These are phyloP conservation scores for Spencermartinsiella europaea DNA, from an alignment of 805 yeast species.

Conservation along the genomic window DNA sequence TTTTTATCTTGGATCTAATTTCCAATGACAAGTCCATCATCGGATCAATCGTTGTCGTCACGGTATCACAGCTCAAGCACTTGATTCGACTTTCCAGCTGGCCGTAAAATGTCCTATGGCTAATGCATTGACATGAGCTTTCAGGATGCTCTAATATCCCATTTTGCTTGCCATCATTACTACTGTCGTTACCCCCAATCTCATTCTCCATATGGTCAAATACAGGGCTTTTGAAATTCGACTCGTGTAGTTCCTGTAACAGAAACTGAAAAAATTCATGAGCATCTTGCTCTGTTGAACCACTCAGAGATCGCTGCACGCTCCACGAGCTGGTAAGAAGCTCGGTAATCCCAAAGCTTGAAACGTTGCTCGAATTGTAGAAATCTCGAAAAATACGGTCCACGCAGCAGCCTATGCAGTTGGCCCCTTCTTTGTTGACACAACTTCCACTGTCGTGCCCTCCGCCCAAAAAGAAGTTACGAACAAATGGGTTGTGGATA, in stretches of 20 bases:
- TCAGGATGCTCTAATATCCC: constrained; percentile 10
- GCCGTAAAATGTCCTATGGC: constrained; percentile 81
- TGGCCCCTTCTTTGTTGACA: constrained; percentile 17
- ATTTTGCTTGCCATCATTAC: neutral
- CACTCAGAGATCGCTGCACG: constrained; percentile 72
- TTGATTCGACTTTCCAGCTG: constrained; percentile 71
- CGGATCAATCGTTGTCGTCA: constrained; percentile 77
- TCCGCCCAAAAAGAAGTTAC: constrained; percentile 72
- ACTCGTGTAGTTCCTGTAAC: constrained; percentile 70
- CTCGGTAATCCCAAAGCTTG: constrained; percentile 78
- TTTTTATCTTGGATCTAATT: constrained; percentile 35
- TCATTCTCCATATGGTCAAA: constrained; percentile 6
- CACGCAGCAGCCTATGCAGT: constrained; percentile 79
- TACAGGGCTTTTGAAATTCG: constrained; percentile 15
- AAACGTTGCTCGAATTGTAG: constrained; percentile 54
- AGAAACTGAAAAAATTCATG: constrained; percentile 96
- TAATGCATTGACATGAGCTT: constrained; percentile 61
- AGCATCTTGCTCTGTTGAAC: constrained; percentile 96
- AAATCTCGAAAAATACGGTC: constrained; percentile 73
- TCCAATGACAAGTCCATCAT: constrained; percentile 85
- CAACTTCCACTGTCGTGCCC: constrained; percentile 43
- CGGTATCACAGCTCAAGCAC: constrained; percentile 62
- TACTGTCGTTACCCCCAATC: neutral
- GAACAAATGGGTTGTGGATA: constrained; percentile 83
- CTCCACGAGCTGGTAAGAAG: constrained; percentile 84